A percentile compares a stretch with the other conserved stretches of the same genome.
Evolutionary conservation across 2,329 filamentous ascomycete genomes (phyloP).

Genomic region (Colletotrichum tanaceti): DNA sequence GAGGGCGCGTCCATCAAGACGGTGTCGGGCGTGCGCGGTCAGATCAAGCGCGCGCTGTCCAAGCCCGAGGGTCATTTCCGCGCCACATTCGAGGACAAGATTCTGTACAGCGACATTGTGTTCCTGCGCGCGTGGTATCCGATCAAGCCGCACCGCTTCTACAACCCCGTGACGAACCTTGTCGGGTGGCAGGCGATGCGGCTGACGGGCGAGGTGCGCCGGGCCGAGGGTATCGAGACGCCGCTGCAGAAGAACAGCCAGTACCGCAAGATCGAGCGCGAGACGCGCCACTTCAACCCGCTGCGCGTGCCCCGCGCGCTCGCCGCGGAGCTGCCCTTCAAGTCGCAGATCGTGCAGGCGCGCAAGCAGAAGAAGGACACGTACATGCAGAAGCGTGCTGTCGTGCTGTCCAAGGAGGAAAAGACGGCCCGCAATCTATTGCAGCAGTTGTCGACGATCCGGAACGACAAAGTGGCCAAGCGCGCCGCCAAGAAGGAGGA

Average conservation of each 20-base stretch:
- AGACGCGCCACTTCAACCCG: conserved; percentile 80
- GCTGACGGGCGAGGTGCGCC: conserved; percentile 89
- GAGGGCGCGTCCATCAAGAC: conserved; percentile 96
- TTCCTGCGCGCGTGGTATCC: conserved; percentile 98
- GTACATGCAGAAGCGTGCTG: conserved; percentile 95
- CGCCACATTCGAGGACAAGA: conserved; percentile 98
- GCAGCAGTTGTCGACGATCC: conserved; percentile 90
- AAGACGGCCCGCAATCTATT: conserved; percentile 88
- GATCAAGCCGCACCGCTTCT: conserved; percentile 93
- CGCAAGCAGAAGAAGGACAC: conserved; percentile 83
- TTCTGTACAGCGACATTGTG: conserved; percentile 95
- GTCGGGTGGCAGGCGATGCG: conserved; percentile 95
- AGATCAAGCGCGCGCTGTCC: conserved; percentile 94
- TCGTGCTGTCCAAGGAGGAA: conserved; percentile 88
- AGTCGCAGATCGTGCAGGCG: conserved; percentile 87
- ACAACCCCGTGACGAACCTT: conserved; percentile 95
- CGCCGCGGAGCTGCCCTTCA: conserved; percentile 88
- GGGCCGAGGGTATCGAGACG: conserved; percentile 78
- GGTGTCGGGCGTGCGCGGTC: conserved; percentile 92
- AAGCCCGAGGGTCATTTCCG: conserved; percentile 97
- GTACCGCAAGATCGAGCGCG: conserved; percentile 78
- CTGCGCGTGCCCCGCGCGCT: conserved; percentile 82
- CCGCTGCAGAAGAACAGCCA: conserved; percentile 86
- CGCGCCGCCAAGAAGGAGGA: conserved; percentile 88
- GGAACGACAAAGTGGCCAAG: conserved; percentile 91